phyloP scores from a whole-genome alignment of 495 filamentous ascomycete genomes.

The Staphylotrichum tortipilum region DNA sequence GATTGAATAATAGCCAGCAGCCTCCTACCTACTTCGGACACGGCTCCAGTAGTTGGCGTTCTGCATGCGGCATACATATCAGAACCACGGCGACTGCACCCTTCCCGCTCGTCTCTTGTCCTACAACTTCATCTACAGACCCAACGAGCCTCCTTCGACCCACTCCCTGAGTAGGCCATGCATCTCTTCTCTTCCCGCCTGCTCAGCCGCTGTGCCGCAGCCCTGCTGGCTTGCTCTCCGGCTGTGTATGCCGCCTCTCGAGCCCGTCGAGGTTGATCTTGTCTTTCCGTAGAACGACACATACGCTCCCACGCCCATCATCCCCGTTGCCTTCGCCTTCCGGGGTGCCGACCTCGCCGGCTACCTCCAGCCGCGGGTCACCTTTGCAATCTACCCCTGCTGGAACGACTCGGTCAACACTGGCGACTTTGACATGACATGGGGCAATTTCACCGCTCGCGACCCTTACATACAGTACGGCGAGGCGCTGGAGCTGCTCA shows the following conservation, averaged over 20 bases:
- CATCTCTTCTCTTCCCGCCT: background rate
- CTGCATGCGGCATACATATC: no score
- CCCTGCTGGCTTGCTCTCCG: background rate
- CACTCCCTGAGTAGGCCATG: background rate
- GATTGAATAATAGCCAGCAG: no score
- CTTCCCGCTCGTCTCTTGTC: background rate
- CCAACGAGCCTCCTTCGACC: background rate
- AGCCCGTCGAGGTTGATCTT: background rate
- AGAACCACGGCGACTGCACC: no score
- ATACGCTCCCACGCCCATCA: background rate
- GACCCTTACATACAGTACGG: background rate
- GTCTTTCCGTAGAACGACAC: background rate
- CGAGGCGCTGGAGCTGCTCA: background rate
- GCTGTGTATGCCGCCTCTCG: background rate
- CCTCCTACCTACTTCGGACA: no score
- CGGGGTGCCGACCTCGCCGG: background rate
- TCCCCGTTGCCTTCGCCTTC: background rate
- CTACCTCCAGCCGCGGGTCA: background rate
- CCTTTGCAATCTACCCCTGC: background rate
- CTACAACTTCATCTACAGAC: background rate
- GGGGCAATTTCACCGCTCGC: background rate
- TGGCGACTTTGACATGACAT: background rate
- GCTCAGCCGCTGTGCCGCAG: background rate
- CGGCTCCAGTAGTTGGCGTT: no score
- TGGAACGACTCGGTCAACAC: background rate